Conservation (phyloP, 2,329 filamentous ascomycete species). For the Arthrocladium fulminans region DNA sequence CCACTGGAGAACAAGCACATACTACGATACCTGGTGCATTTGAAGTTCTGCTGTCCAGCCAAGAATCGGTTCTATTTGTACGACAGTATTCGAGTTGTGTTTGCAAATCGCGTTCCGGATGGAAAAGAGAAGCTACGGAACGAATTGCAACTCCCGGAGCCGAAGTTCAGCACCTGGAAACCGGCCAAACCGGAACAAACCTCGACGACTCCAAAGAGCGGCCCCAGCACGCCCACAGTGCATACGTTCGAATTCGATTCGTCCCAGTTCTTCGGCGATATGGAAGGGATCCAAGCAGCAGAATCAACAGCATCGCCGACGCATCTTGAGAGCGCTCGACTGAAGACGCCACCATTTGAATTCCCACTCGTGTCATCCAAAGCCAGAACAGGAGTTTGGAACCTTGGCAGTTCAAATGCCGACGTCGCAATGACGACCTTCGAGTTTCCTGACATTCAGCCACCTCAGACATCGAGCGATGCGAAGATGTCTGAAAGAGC, state of each 20-base stretch:
- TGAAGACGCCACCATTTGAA: not conserved
- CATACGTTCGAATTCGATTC: conserved; percentile 30
- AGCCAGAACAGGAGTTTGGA: not conserved
- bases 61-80: conserved; percentile 82
- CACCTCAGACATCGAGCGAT: not conserved
- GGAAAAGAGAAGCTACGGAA: conserved; percentile 87
- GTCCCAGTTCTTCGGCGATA: conserved; percentile 11
- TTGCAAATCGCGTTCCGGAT: conserved; percentile 91
- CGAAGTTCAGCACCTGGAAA: conserved; percentile 77
- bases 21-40: conserved; percentile 79
- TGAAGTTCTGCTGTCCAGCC: conserved; percentile 83
- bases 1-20: conserved; percentile 52
- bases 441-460: not conserved
- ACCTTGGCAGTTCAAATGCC: not conserved
- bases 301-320: not conserved
- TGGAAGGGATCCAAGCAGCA: conserved; percentile 10
- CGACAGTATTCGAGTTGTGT: conserved; percentile 86
- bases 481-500: not conserved
- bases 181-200: conserved; percentile 30
- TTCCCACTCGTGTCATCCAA: not conserved
- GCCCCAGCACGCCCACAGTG: not conserved
- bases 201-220: not conserved
- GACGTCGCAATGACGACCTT: not conserved
- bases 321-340: not conserved
- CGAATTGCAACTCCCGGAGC: conserved; percentile 82